A percentile compares a stretch with the other conserved stretches of the same genome.
Conservation (phyloP, 371 early-diverging fungal genomes). For the Mucor plumbeus region DNA sequence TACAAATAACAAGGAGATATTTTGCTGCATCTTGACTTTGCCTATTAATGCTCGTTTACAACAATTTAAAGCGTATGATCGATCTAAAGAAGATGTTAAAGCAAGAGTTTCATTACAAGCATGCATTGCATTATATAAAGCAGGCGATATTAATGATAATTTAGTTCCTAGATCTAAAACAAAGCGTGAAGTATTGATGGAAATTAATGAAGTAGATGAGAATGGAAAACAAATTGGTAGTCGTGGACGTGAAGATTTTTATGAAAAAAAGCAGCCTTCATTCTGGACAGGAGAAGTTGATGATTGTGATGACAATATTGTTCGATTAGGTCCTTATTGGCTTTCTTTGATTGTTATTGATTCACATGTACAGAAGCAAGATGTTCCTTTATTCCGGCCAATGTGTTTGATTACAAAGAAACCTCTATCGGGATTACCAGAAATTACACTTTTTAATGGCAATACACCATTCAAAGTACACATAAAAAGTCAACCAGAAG, state of each 20-base stretch:
- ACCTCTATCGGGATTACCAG: slow-evolving; percentile 10
- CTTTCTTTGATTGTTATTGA: slow-evolving; percentile 3
- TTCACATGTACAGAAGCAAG: not conserved
- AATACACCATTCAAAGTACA: not conserved
- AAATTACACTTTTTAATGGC: not conserved
- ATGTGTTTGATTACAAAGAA: slow-evolving; percentile 11
- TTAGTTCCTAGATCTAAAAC: slow-evolving; percentile 56
- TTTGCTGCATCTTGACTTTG: not conserved
- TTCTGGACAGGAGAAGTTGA: slow-evolving; percentile 32
- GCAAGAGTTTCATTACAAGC: slow-evolving; percentile 73
- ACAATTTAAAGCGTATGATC: slow-evolving; percentile 16
- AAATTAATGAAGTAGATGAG: slow-evolving; percentile 34
- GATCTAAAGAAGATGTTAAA: slow-evolving; percentile 60
- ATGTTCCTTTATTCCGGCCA: not conserved
- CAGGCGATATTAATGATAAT: slow-evolving; percentile 74
- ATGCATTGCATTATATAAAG: slow-evolving; percentile 65
- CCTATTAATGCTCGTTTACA: not conserved
- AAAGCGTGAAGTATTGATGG: slow-evolving; percentile 35
- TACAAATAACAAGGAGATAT: too few species aligned
- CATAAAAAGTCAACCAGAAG: not conserved
- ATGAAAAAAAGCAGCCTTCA: slow-evolving; percentile 35
- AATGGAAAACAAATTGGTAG: slow-evolving; percentile 50
- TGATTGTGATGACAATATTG: not conserved
- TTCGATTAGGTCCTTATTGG: slow-evolving; percentile 2
- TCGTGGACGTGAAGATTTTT: slow-evolving; percentile 33